Base-by-base conservation (phyloP, 352 stramenopile genomes). In the Globisporangium megalacanthum region DNA sequence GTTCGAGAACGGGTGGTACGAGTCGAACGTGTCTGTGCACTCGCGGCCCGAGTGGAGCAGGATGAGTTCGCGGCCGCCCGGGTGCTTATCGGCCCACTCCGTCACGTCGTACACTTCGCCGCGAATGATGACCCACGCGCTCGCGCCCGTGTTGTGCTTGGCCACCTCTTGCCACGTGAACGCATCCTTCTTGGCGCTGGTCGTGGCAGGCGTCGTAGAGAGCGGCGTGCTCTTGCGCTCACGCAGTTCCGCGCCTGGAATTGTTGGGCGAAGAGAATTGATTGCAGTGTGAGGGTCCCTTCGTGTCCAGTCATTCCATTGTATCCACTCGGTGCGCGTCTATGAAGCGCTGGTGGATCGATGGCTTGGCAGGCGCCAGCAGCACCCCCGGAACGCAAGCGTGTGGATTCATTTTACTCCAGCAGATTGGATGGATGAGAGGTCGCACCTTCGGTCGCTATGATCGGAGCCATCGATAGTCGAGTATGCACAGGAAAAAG, bases 41-140 rank as follows among this genome's bases (percentile, higher is more conserved):
- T 95, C 86, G 52, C 87, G 79, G 4, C 85, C 86, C 0, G 83
- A 72, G 64, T 92, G 80, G 51, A 95, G 69, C 52, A 89, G 58
- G 58, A 94, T 81, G 58, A 93, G 77, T 59, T 96, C 86, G 14
- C 69, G 60, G 17, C 89, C 89, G 65, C 85, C 86, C 44, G 88
- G 85, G 68, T 96, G 86, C 36, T 79, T 78, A 65, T 94, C 79
- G 11, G 76, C 83, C 83, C 83, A 96, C 59, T 77, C 75, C 11
- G 90, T 97, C n/a, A 98, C 88, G 58, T 98, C 89, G 73, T 97
- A 98, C n/a, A 98, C 89, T 49, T 92, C 86, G 60, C 88, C 86
- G 64, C 89, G 83, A 62, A 97, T 86, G 46, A 99, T 96, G 50
- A 99, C 86, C 96, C 96, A 99, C 22, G 94, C 95, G 84, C 98